Percentiles rank a stretch among this genome's conserved stretches.
phyloP scores from a whole-genome alignment of 2,329 filamentous ascomycete genomes.

The Annulohypoxylon truncatum region DNA sequence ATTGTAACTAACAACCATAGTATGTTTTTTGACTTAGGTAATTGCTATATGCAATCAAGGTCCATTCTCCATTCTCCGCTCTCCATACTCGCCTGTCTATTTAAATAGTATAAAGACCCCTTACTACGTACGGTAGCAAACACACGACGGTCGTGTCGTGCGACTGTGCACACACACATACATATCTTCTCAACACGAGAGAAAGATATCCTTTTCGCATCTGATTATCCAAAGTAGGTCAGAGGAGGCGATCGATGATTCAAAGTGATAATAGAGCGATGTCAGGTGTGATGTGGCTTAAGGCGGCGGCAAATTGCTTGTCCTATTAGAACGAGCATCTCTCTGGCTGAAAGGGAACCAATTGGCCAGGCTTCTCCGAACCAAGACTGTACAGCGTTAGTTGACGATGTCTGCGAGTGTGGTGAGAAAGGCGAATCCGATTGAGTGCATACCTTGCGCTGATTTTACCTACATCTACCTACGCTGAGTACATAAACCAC shows the following conservation, averaged over 20 bases:
- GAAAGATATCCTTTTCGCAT: slow-evolving; percentile 17
- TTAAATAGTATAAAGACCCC: slow-evolving; percentile 1
- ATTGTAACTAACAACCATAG: not conserved
- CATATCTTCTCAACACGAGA: slow-evolving; percentile 33
- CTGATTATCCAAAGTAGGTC: slow-evolving; percentile 37
- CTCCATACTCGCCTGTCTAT: not conserved
- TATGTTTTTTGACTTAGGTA: not conserved
- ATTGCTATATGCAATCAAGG: not conserved
- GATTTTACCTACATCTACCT: slow-evolving; percentile 4
- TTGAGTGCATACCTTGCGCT: slow-evolving; percentile 23
- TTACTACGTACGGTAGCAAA: slow-evolving; percentile 34
- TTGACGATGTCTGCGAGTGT: slow-evolving; percentile 31
- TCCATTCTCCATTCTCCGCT: not conserved
- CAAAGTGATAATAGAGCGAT: slow-evolving; percentile 34
- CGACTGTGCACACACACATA: slow-evolving; percentile 22
- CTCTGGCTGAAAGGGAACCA: slow-evolving; percentile 38
- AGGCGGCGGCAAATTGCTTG: slow-evolving; percentile 41
- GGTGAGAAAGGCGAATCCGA: slow-evolving; percentile 28
- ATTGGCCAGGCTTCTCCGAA: slow-evolving; percentile 39
- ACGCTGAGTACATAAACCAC: not conserved
- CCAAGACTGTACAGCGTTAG: slow-evolving; percentile 22
- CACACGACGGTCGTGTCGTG: slow-evolving; percentile 35
- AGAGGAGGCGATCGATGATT: slow-evolving; percentile 33
- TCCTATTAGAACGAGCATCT: slow-evolving; percentile 32
- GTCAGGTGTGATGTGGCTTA: slow-evolving; percentile 44